Conservation (phyloP, 495 filamentous ascomycete genomes). For the Venustampulla echinocandica region DNA sequence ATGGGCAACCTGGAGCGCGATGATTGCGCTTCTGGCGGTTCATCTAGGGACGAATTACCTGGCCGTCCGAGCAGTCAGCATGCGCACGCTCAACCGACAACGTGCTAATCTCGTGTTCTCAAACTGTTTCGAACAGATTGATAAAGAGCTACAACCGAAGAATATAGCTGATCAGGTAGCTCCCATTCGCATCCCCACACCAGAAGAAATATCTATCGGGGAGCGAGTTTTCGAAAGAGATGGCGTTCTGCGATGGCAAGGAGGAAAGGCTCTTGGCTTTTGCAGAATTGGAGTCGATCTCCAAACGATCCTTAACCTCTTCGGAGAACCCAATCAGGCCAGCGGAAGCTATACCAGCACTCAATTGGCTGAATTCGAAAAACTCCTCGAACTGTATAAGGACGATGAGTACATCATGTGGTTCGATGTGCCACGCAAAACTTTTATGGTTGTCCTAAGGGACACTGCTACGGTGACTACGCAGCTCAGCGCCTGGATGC, state of each 20-base stretch:
- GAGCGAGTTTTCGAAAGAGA: slow-evolving; percentile 68
- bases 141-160: slow-evolving; percentile 20
- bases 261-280: slow-evolving; percentile 38
- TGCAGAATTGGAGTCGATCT: slow-evolving; percentile 41
- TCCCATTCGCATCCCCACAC: slow-evolving; percentile 39
- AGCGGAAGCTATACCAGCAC: slow-evolving; percentile 23
- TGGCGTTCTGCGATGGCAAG: slow-evolving; percentile 50
- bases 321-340: background rate
- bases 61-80: slow-evolving; percentile 74
- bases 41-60: slow-evolving; percentile 79
- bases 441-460: slow-evolving; percentile 59
- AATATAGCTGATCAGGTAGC: background rate
- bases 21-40: slow-evolving; percentile 59
- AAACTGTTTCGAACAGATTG: slow-evolving; percentile 36
- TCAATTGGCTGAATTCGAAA: slow-evolving; percentile 28
- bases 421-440: slow-evolving; percentile 32
- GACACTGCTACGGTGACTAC: slow-evolving; percentile 36
- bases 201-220: slow-evolving; percentile 50
- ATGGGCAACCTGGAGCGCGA: slow-evolving; percentile 63
- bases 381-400: slow-evolving; percentile 42
- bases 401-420: slow-evolving; percentile 48
- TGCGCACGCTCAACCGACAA: slow-evolving; percentile 83
- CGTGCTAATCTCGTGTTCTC: slow-evolving; percentile 74
- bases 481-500: slow-evolving; percentile 64
- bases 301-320: slow-evolving; percentile 25